Evolutionary conservation across 805 yeast species (phyloP).

Genomic region (Teunomyces stri): DNA sequence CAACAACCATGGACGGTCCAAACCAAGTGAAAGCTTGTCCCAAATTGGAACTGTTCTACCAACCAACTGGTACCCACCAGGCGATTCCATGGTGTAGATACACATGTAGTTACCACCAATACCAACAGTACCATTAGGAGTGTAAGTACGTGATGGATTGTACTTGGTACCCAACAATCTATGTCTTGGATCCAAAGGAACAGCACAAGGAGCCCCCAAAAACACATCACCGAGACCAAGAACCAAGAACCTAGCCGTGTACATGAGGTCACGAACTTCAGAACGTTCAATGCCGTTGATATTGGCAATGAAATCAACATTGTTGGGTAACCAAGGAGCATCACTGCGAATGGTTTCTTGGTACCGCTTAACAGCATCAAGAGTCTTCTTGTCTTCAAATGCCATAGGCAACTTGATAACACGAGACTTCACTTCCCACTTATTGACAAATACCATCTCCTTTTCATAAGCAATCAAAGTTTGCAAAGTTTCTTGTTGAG

Average conservation of each 20-base stretch:
- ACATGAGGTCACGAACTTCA: conserved; percentile 79
- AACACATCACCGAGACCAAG: conserved; percentile 96
- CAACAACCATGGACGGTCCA: conserved; percentile 78
- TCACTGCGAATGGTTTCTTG: conserved; percentile 87
- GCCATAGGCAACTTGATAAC: conserved; percentile 90
- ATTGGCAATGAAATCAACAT: conserved; percentile 90
- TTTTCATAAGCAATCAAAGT: conserved; percentile 72
- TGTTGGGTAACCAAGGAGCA: conserved; percentile 98
- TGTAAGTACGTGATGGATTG: conserved; percentile 93
- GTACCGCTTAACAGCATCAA: conserved; percentile 87
- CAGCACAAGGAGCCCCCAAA: conserved; percentile 98
- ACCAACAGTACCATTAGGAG: conserved; percentile 97
- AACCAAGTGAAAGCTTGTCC: conserved; percentile 86
- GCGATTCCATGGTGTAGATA: conserved; percentile 96
- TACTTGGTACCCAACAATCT: conserved; percentile 89
- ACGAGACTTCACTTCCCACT: conserved; percentile 86
- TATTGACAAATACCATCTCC: conserved; percentile 67
- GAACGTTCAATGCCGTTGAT: conserved; percentile 79
- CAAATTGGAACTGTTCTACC: conserved; percentile 97
- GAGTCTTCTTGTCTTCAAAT: conserved; percentile 86
- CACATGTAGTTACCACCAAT: conserved; percentile 99
- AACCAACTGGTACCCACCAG: conserved; percentile 96
- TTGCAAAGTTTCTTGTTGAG: conserved; percentile 61
- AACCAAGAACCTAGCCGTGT: conserved; percentile 86
- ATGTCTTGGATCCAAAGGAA: conserved; percentile 95